These are phyloP conservation scores for Fusarium stilboides DNA, from an alignment of 2,329 filamentous ascomycete species.

Conservation along the genomic window DNA sequence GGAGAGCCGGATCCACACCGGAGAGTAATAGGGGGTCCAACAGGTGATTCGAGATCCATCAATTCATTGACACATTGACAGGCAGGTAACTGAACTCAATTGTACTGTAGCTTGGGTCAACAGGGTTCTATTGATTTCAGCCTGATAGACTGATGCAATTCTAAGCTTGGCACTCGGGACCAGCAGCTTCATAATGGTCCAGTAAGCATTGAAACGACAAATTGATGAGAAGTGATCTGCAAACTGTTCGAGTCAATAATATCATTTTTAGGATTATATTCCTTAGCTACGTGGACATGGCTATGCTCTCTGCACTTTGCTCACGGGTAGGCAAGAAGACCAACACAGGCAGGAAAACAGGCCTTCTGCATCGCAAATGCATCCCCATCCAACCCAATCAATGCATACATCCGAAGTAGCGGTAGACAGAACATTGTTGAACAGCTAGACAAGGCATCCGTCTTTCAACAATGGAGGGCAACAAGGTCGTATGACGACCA, in stretches of 20 bases:
- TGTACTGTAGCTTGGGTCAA: conserved; percentile 2
- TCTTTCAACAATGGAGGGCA: conserved; percentile 2
- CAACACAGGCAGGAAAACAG: conserved; percentile 23
- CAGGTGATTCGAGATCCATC: conserved; percentile 25
- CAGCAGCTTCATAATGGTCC: neutral
- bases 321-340: neutral
- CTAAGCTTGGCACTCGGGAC: neutral
- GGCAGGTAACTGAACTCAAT: neutral
- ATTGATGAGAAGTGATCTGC: neutral
- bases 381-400: conserved; percentile 23
- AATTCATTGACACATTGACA: neutral
- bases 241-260: too few species aligned
- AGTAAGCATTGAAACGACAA: conserved; percentile 5
- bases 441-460: conserved; percentile 23
- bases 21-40: conserved; percentile 23
- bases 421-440: conserved; percentile 34
- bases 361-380: conserved; percentile 19
- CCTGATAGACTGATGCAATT: conserved; percentile 2
- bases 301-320: neutral
- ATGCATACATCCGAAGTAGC: conserved; percentile 22
- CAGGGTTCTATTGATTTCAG: conserved; percentile 6
- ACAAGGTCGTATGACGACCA: conserved; percentile 14
- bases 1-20: conserved; percentile 29
- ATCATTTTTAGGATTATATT: too few species aligned
- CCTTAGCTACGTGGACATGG: conserved; percentile 21